Conservation (phyloP, 352 stramenopile species). For the Globisporangium megalacanthum region DNA sequence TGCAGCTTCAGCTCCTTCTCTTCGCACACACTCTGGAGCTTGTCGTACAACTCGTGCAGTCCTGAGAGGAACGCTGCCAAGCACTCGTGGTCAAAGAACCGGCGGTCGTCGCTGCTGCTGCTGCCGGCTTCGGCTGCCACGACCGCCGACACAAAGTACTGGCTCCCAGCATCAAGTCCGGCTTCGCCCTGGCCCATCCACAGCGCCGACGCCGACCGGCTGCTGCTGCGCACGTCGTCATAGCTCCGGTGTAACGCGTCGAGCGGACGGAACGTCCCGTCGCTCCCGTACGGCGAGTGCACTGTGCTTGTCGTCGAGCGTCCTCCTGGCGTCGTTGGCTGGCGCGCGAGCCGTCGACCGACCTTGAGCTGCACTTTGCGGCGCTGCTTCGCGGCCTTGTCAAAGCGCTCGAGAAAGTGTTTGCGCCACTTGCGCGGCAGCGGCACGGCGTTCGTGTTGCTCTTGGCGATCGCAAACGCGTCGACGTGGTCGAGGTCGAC, state of each 20-base stretch:
- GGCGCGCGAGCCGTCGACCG: slow-evolving; percentile 21
- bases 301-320: slow-evolving; percentile 23
- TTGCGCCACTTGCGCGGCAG: slow-evolving; percentile 72
- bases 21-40: slow-evolving; percentile 39
- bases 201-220: slow-evolving; percentile 16
- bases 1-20: slow-evolving; percentile 58
- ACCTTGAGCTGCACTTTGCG: slow-evolving; percentile 57
- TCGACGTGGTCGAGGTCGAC: slow-evolving; percentile 59
- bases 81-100: slow-evolving; percentile 59
- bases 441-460: slow-evolving; percentile 41
- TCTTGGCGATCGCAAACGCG: slow-evolving; percentile 48
- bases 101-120: slow-evolving; percentile 34
- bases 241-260: slow-evolving; percentile 28
- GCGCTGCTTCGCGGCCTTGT: slow-evolving; percentile 58
- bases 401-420: slow-evolving; percentile 68
- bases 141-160: slow-evolving; percentile 22
- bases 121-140: not conserved
- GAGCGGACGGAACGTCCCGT: slow-evolving; percentile 18
- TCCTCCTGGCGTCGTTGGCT: slow-evolving; percentile 28
- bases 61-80: slow-evolving; percentile 42
- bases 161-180: slow-evolving; percentile 17
- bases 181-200: slow-evolving; percentile 11
- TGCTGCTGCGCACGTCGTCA: slow-evolving; percentile 35
- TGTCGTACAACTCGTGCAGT: slow-evolving; percentile 67
- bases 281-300: slow-evolving; percentile 23